Base-by-base conservation (phyloP, 768 basidiomycete genomes). In the Baorangia bicolor region DNA sequence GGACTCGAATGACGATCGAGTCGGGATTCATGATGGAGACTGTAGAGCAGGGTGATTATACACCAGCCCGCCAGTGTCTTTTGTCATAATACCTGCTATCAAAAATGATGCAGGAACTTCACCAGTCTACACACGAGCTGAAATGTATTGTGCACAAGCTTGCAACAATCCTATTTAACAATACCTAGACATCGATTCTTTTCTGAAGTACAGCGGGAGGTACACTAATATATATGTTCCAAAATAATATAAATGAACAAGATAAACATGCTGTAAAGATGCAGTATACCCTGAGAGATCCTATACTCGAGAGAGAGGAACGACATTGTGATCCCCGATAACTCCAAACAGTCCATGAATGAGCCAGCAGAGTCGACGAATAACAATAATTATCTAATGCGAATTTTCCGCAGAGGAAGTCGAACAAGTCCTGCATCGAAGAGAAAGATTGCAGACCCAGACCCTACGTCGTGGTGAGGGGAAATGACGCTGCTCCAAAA, bases 201-300 rank as follows among this genome's bases (percentile, higher is more conserved):
- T 53, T 58, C 37, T 30, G 33, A 12, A 51, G 49, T 52, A 64
- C 62, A 64, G 70, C 58, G 56, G 53, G 47, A 60, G 51, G 33
- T 70, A 70, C 69, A 70, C 63, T 70, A 70, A 48, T 55, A 42
- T 64, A 70, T 56, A 57, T 63, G 66, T 60, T 72, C 69, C 69
- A 72, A 70, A 70, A 70, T 70, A 70, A 64, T 25, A 71, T 70
- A 72, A 72, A 69, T 70, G 71, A 66, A 59, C 70, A 70, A 72
- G 69, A 70, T 69, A 70, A 72, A 69, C 70, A 69, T 62, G 69
- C 53, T 48, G 58, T 69, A 53, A 72, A 71, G 39, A 72, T 72
- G 69, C 70, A 64, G 65, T 69, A 59, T 67, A 61, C 64, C 58
- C 56, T 33, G 57, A 65, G 68, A 72, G 66, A 71, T 72, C 69